Evolutionary conservation across 2,329 filamentous ascomycete genomes (phyloP), one percentile per base, ranked within the genome.

Genomic region (Drechslerella coelobrocha): DNA sequence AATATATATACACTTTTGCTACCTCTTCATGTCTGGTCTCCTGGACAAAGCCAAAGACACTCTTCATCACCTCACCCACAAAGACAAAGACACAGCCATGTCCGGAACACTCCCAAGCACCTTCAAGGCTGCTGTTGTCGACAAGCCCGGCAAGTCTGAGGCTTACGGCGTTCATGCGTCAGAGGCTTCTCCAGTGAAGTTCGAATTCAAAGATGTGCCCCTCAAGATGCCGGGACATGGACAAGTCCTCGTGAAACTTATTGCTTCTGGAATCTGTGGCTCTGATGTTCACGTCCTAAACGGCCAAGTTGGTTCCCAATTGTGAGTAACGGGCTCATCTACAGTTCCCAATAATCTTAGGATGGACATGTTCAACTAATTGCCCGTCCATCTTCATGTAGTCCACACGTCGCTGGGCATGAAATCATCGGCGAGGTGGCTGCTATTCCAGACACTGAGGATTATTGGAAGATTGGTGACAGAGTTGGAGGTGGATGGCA

Each of bases 401-500:
- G 68, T 74, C 88, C 88, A 0, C 82, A 85, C 4, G 79, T 86
- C 1, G 86, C 88, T 0, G 89, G 89, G 21, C 89, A 92, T 78
- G 89, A 92, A 77, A 80, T 88, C 31, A 84, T 92, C 60, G 89
- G 89, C 9, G 84, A 85, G 10, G 81, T 92, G 2, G 87, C 85
- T 14, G 84, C 84, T 5, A 77, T 90, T 0, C 85, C 86, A 4
- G 79, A 83, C 0, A 79, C 78, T 1, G 86, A 88, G 55, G 83
- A 81, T 61, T 79, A 81, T 23, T 86, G 88, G 81, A 81, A 84
- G 62, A 80, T 84, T 0, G 88, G 88, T 7, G 87, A 90, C 61
- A 82, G 86, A 1, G 84, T 90, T 2, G 89, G 89, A 9, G 86
- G 84, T 0, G 78, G 83, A 0, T 91, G 88, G 88, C 88, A 90